Conservation (phyloP, 1,284 basidiomycete genomes). For the Vanrija humicola region DNA sequence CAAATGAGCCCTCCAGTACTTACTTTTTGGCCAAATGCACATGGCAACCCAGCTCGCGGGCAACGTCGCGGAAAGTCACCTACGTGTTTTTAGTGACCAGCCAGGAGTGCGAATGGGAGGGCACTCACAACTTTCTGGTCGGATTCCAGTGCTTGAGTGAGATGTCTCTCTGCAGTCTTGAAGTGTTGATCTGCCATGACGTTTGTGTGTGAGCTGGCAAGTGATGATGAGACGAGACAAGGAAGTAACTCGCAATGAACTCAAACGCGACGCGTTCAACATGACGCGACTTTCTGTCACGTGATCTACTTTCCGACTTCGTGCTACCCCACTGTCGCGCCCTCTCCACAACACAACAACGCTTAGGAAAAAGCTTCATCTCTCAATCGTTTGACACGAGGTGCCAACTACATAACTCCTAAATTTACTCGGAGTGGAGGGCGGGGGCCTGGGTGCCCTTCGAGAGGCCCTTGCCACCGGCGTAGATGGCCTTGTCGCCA, state of each 20-base stretch:
- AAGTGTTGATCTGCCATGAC: neutral
- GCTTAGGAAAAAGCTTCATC: neutral
- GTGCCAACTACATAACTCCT: neutral
- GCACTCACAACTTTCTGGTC: conserved; percentile 7
- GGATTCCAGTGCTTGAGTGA: conserved; percentile 2
- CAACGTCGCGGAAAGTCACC: conserved; percentile 40
- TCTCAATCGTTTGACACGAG: neutral
- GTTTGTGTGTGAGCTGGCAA: neutral
- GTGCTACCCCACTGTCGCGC: no score
- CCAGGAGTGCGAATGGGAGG: neutral
- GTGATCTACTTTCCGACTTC: neutral
- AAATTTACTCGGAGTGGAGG: conserved; percentile 49
- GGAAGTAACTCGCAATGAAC: no score
- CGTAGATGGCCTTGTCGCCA: conserved; percentile 60
- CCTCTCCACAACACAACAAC: neutral
- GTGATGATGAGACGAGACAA: neutral
- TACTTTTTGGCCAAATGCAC: conserved; percentile 43
- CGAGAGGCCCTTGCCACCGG: conserved; percentile 74
- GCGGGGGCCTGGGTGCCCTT: conserved; percentile 68
- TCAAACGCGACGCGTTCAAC: neutral
- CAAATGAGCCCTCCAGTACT: neutral
- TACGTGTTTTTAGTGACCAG: conserved; percentile 1
- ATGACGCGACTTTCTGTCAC: neutral
- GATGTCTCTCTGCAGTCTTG: neutral
- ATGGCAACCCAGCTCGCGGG: conserved; percentile 37